Base-by-base conservation (phyloP, 2,329 filamentous ascomycete genomes). In the Aspergillus sp. region DNA sequence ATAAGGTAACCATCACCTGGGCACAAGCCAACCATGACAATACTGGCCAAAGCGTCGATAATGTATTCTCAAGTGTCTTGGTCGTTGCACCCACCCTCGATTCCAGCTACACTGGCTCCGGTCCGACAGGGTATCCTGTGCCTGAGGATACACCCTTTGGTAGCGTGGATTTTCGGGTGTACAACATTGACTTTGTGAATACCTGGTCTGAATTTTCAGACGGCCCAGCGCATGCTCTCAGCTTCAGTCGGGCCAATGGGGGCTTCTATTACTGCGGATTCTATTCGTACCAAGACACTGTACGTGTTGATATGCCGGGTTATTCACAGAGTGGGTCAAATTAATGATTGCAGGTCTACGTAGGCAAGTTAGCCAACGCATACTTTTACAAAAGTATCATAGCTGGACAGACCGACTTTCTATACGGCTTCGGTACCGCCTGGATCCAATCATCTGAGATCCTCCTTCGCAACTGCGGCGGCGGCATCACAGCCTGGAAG, bases 401-500 rank as follows among this genome's bases (percentile, higher is more conserved):
- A 5, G 86, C 84, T 0, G 87, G 87, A 0, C 78, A 89, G 66
- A 88, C 85, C 0, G 87, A 89, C 64, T 89, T 89, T 72, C 74
- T 89, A 18, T 89, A 88, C 66, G 86, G 85, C 8, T 88, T 88
- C 65, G 86, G 86, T 24, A 89, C 86, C 0, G 78, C 83, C 3
- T 89, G 82, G 78, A 77, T 88, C 41, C 78, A 84, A 55, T 74
- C 78, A 3, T 84, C 81, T 1, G 74, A 76, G 0, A 71, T 89
- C 2, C 74, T 77, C 0, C 77, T 89, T 12, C 81, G 87, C 9
- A 76, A 74, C 63, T 89, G 86, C 62, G 84, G 85, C 4, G 87
- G 87, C 15, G 87, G 86, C 11, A 84, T 89, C 53, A 87, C 85
- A 0, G 86, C 87, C 0, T 89, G 86, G 87, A 89, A 89, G 65